Evolutionary conservation across 2,329 filamentous ascomycete species (phyloP).

Genomic region (Neopestalotiopsis rosae): DNA sequence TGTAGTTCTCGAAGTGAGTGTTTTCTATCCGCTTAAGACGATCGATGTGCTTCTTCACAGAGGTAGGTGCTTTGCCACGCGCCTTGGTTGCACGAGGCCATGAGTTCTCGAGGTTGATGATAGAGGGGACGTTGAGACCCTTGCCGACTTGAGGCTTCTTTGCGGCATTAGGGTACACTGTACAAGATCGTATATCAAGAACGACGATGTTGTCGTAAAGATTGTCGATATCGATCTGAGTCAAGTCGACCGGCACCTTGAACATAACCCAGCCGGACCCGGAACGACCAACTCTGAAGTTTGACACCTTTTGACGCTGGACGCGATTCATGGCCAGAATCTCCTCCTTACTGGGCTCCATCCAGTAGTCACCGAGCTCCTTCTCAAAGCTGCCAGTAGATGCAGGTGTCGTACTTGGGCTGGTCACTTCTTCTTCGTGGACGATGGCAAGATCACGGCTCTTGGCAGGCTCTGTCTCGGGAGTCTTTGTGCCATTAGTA

Average conservation of each 20-base stretch:
- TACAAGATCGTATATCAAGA: constrained; percentile 78
- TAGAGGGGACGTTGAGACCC: constrained; percentile 89
- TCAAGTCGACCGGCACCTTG: constrained; percentile 82
- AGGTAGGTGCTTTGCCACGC: constrained; percentile 56
- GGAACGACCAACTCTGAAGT: constrained; percentile 82
- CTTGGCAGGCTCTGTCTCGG: constrained; percentile 74
- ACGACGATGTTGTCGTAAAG: constrained; percentile 78
- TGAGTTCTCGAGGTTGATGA: constrained; percentile 87
- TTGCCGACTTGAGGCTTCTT: constrained; percentile 86
- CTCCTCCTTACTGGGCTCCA: constrained; percentile 75
- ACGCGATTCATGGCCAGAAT: constrained; percentile 80
- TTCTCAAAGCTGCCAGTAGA: constrained; percentile 41
- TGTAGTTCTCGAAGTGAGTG: constrained; percentile 83
- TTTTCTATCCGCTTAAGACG: constrained; percentile 79
- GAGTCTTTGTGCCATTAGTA: constrained; percentile 51
- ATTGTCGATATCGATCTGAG: constrained; percentile 77
- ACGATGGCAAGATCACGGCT: constrained; percentile 81
- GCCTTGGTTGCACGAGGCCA: constrained; percentile 77
- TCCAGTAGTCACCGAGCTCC: constrained; percentile 83
- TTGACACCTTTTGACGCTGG: constrained; percentile 74
- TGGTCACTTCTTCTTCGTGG: constrained; percentile 67
- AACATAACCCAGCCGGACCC: constrained; percentile 85
- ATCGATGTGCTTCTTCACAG: constrained; percentile 81
- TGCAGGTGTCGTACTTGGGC: constrained; percentile 36
- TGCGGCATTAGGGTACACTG: constrained; percentile 79